Base-by-base conservation (phyloP, 139 green algal species). In the Chlorella sorokiniana region DNA sequence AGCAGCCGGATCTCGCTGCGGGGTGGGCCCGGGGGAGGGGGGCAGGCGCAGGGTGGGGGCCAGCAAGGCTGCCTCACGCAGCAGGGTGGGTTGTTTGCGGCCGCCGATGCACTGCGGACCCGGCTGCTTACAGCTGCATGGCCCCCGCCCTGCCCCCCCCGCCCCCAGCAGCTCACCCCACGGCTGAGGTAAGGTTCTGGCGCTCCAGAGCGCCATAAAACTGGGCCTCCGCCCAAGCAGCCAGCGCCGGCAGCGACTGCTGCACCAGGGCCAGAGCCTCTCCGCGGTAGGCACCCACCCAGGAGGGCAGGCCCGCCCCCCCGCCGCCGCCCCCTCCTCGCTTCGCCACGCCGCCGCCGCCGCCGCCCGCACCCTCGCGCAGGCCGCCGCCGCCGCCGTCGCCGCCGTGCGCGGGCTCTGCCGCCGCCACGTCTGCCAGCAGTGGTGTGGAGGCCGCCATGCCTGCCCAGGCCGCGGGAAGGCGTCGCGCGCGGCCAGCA, bases 171-270 rank as follows among this genome's bases (percentile, higher is more conserved):
- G 40, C 75, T 45, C 75, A 81, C 75, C 75, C 42, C 51, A 83
- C 51, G 11, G 77, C 69, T 25, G 61, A 38, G 7, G 85, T 86
- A 33, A 89, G 71, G 84, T 89, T 89, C 29, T 89, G 70, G 10
- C 48, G 37, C 27, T 76, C 44, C 35, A 88, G 14, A 27, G 85
- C 40, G 3, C 61, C 25, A 14, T 76, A 33, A 22, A 84, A 40
- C 41, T 68, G 65, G 1, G 38, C 61, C 80, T 89, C 85, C 27
- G 81, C 41, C 85, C 85, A 89, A 6, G 38, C 20, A 0, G 69
- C 70, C 40, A 86, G 29, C 31, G 38, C 79, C 3, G 84, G 84
- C 56, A 88, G 73, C 44, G 84, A 65, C 33, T 78, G 59, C 61
- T 88, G 79, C 44, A 76, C 80, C 56, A 88, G 78, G n/a, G 61